phyloP scores from a whole-genome alignment of 306 rosid species.

The Glycine tomentella region DNA sequence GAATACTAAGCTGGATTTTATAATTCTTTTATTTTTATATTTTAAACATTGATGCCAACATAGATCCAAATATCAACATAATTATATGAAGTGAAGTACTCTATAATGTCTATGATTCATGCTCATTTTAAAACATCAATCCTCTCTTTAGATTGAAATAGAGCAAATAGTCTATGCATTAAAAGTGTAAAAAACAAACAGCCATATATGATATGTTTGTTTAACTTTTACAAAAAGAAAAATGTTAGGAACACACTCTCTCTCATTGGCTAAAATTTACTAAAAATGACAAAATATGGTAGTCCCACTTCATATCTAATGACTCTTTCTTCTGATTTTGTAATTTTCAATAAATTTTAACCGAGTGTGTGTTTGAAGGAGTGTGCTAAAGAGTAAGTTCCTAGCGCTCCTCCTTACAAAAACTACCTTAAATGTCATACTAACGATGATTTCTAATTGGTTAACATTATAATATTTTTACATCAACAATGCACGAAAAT shows the following conservation, averaged over 20 bases:
- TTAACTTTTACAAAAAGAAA: too few species aligned
- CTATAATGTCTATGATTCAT: background rate
- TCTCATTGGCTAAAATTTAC: too few species aligned
- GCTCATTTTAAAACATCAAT: background rate
- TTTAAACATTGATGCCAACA: background rate
- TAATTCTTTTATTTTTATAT: background rate
- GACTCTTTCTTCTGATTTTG: too few species aligned
- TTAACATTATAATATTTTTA: too few species aligned
- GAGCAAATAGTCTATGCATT: background rate
- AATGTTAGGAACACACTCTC: too few species aligned
- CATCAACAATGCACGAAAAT: background rate
- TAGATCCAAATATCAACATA: background rate
- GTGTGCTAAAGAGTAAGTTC: too few species aligned
- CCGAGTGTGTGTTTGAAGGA: too few species aligned
- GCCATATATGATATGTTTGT: background rate
- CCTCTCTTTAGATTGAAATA: background rate
- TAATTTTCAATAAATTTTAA: too few species aligned
- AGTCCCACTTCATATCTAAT: too few species aligned
- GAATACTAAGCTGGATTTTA: background rate
- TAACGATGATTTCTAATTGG: background rate
- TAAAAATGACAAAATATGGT: too few species aligned
- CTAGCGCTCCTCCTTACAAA: background rate
- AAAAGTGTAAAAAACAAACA: too few species aligned
- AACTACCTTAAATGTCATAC: background rate
- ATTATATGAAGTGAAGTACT: background rate